Evolutionary conservation across 1,139 yeast species (phyloP), one percentile per base, ranked within the genome.

Genomic region (Candida anutae): DNA sequence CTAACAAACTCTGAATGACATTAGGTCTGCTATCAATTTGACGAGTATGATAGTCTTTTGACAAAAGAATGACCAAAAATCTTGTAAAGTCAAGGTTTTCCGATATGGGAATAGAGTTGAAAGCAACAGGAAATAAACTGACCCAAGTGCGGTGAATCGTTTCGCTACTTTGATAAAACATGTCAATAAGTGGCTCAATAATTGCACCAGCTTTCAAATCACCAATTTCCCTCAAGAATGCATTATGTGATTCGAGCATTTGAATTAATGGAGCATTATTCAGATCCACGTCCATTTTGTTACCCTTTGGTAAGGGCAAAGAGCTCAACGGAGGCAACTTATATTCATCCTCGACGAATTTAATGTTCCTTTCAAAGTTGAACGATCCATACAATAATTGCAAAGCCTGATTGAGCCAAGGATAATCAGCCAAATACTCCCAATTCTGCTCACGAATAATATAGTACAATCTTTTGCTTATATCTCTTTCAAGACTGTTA

Each of bases 331-430:
- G 59, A 3, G 85, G 71, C 28, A 83, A 61, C 19, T 62, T 66
- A 38, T 73, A 68, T 26, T 77, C 80, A 8, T 57, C 62, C 1
- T 56, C 55, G 5, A 58, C 53, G 24, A 83, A 52, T 18, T 50
- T 53, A 17, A 82, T 42, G 5, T 47, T 54, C 30, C 68, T 60
- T 1, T 70, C 70, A 24, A 53, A 53, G 33, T 77, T 79, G 41
- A 85, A 74, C 0, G 94, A 69, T 0, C 94, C 95, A 46, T 81
- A 83, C 9, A 93, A 58, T 24, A 93, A 57, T 48, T 90, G 97
- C 22, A 85, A 61, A 0, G 95, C 98, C 53, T 90, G 98, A 48
- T 87, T 85, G 36, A 88, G 59, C 98, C 98, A 93, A 28, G 88
- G 87, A 45, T 82, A 82, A 40, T 88, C 97, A 0, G 94, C 90